Conservation (phyloP, 2,329 filamentous ascomycete genomes). For the Dactylonectria estremocensis region DNA sequence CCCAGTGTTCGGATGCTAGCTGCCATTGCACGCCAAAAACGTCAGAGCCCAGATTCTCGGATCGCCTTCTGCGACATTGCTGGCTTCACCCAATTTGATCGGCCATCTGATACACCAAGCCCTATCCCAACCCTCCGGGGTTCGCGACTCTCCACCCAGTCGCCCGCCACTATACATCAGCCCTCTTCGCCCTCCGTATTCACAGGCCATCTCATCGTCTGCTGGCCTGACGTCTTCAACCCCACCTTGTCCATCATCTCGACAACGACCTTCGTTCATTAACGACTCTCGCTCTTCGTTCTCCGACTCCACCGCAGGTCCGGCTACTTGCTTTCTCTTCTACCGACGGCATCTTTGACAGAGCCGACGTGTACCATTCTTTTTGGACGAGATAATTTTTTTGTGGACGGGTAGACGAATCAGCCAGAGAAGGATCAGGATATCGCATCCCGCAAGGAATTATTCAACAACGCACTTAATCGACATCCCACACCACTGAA, state of each 20-base stretch:
- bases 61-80: constrained; percentile 54
- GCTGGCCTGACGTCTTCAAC: constrained; percentile 35
- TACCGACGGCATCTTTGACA: constrained; percentile 49
- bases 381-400: constrained; percentile 5
- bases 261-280: constrained; percentile 59
- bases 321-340: constrained; percentile 64
- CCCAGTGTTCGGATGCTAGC: constrained; percentile 67
- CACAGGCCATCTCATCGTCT: constrained; percentile 17
- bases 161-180: constrained; percentile 19
- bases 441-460: constrained; percentile 15
- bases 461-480: constrained; percentile 32
- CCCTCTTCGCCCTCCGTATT: neutral
- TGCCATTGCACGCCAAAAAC: constrained; percentile 39
- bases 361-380: constrained; percentile 39
- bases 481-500: constrained; percentile 24
- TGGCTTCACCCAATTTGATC: constrained; percentile 36
- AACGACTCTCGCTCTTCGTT: constrained; percentile 48
- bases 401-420: constrained; percentile 1
- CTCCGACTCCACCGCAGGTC: constrained; percentile 61
- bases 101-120: neutral
- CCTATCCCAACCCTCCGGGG: neutral
- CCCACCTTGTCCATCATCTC: constrained; percentile 47
- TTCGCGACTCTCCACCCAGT: neutral
- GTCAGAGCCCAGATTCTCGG: constrained; percentile 46
- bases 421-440: constrained; percentile 11